A percentile compares a stretch with the other conserved stretches of the same genome.
These are phyloP conservation scores for Orychophragmus violaceus DNA, from an alignment of 345 rosid species.

Conservation along the genomic window DNA sequence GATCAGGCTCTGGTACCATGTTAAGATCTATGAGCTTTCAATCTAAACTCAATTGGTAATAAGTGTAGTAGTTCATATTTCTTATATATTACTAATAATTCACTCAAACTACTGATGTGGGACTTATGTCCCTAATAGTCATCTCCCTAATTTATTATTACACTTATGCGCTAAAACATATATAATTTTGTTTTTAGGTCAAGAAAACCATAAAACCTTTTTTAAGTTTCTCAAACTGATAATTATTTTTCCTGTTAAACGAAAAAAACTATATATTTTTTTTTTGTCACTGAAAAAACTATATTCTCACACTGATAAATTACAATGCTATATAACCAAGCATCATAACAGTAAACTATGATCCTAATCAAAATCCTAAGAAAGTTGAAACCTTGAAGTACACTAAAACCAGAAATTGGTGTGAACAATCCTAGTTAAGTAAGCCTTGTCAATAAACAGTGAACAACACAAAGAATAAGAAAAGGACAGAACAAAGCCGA, in stretches of 20 bases:
- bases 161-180: not conserved
- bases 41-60: too few species aligned
- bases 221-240: not conserved
- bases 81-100: too few species aligned
- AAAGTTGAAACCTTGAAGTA: not conserved
- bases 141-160: constrained; percentile 1
- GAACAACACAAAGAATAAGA: not conserved
- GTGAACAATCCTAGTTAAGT: constrained; percentile 17
- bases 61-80: too few species aligned
- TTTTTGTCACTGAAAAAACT: not conserved
- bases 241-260: too few species aligned
- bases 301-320: not conserved
- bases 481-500: constrained; percentile 1
- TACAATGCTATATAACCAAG: not conserved
- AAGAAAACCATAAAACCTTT: not conserved
- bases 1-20: too few species aligned
- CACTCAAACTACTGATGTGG: too few species aligned
- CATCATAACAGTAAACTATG: not conserved
- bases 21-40: too few species aligned
- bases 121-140: too few species aligned
- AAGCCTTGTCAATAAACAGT: constrained; percentile 15
- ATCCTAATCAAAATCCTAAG: not conserved
- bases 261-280: too few species aligned
- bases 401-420: not conserved
- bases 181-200: not conserved